Evolutionary conservation across 164 flowering plant species (phyloP).

Genomic region (Litsea cubeba): DNA sequence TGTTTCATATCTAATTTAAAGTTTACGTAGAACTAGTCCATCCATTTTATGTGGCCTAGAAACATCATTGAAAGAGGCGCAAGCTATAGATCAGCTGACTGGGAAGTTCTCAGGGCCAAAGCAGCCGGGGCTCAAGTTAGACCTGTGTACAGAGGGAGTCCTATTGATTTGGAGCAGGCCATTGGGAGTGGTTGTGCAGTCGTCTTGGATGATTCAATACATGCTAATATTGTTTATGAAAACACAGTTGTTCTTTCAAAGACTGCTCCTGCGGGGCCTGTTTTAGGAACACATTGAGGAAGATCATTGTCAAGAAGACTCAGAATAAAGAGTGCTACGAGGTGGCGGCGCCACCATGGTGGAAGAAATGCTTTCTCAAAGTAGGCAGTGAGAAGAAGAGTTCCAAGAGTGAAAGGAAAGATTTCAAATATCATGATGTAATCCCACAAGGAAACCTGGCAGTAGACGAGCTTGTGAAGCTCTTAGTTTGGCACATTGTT

Average conservation of each 20-base stretch:
- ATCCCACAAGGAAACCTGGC: conserved; percentile 51
- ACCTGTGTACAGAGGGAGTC: conserved; percentile 37
- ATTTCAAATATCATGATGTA: conserved; percentile 25
- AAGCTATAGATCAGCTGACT: background rate
- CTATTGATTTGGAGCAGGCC: conserved; percentile 50
- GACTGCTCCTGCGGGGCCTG: conserved; percentile 69
- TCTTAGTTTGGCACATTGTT: conserved; percentile 38
- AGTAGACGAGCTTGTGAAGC: conserved; percentile 90
- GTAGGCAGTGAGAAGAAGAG: too few relatives aligned
- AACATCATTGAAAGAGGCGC: conserved; percentile 9
- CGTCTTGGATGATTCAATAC: conserved; percentile 46
- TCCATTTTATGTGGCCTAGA: too few relatives aligned
- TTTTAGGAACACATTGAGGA: conserved; percentile 32
- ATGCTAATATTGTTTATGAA: conserved; percentile 60
- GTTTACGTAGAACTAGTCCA: too few relatives aligned
- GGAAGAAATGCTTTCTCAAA: conserved; percentile 18
- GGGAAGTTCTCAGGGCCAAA: background rate
- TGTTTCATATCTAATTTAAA: too few relatives aligned
- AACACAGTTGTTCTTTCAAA: conserved; percentile 51
- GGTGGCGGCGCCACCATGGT: too few relatives aligned
- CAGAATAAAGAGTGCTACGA: conserved; percentile 27
- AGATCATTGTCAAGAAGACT: conserved; percentile 15
- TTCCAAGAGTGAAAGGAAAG: too few relatives aligned
- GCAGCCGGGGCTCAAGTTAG: conserved; percentile 1
- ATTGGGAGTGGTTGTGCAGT: conserved; percentile 66